Percentiles rank a stretch among this genome's conserved stretches.
These are phyloP conservation scores for Solanum ahanhuiri DNA, from an alignment of 257 asterid genomes.

Conservation along the genomic window DNA sequence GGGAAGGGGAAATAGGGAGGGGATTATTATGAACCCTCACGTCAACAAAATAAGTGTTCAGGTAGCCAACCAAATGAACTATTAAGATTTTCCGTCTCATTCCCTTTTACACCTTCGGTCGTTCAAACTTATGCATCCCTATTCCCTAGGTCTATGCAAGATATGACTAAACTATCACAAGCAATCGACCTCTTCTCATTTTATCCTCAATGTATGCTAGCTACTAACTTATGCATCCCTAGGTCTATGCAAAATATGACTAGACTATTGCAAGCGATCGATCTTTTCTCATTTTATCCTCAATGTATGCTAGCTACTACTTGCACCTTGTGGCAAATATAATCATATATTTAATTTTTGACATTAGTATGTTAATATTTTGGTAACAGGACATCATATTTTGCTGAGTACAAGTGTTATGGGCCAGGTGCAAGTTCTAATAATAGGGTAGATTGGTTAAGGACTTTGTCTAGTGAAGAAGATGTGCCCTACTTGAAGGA, in stretches of 20 bases:
- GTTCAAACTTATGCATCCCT: not conserved
- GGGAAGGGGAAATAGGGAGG: not conserved
- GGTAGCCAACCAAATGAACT: not conserved
- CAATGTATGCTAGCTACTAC: not conserved
- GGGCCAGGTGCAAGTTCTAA: slow-evolving; percentile 22
- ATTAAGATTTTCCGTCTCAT: too few species aligned
- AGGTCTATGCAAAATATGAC: not conserved
- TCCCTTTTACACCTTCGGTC: not conserved
- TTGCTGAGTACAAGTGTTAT: slow-evolving; percentile 24
- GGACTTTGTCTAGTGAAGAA: slow-evolving; percentile 10
- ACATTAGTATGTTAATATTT: not conserved
- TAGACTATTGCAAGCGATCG: not conserved
- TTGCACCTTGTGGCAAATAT: not conserved
- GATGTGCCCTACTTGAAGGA: slow-evolving; percentile 22
- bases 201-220: not conserved
- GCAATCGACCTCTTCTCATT: not conserved
- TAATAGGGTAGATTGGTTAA: slow-evolving; percentile 26
- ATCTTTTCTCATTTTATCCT: not conserved
- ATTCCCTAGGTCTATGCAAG: not conserved
- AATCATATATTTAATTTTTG: not conserved
- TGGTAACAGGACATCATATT: slow-evolving; percentile 19
- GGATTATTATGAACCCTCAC: not conserved
- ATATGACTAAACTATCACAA: not conserved
- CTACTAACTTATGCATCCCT: not conserved
- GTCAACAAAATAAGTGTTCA: not conserved